phyloP scores from a whole-genome alignment of 225 moss, liverwort and hornwort genomes.

The Rhytidiadelphus loreus region DNA sequence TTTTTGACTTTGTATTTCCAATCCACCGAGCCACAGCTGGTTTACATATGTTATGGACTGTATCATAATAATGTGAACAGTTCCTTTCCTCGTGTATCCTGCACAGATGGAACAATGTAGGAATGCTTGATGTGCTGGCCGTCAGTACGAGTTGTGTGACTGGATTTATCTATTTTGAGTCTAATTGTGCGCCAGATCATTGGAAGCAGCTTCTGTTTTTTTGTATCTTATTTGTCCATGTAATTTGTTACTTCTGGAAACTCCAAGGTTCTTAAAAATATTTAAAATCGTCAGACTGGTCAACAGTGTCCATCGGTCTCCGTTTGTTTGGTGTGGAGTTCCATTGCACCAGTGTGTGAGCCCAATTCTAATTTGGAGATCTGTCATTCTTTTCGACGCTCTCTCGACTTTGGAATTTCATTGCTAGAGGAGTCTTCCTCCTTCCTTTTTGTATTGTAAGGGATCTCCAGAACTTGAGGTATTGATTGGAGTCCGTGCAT shows the following conservation, averaged over 20 bases:
- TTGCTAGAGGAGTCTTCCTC: not conserved
- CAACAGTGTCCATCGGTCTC: not conserved
- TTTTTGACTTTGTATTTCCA: not conserved
- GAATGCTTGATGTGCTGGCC: not conserved
- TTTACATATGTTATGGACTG: not conserved
- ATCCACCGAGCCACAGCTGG: not conserved
- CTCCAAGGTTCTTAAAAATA: not conserved
- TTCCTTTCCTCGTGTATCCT: not conserved
- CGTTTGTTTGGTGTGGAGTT: not conserved
- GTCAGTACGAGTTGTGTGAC: not conserved
- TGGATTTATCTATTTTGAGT: not conserved
- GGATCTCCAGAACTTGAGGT: not conserved
- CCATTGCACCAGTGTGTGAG: not conserved
- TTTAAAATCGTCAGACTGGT: not conserved
- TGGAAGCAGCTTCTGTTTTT: not conserved
- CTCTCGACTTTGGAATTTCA: not conserved
- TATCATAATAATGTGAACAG: too few relatives aligned
- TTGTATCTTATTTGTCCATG: not conserved
- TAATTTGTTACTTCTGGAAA: not conserved
- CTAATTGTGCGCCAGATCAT: not conserved
- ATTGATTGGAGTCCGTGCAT: not conserved
- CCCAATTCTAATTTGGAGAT: not conserved
- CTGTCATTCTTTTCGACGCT: not conserved
- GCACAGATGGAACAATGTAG: not conserved
- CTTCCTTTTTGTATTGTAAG: not conserved